Conservation (phyloP, 768 basidiomycete species). For the Trametes villosa region DNA sequence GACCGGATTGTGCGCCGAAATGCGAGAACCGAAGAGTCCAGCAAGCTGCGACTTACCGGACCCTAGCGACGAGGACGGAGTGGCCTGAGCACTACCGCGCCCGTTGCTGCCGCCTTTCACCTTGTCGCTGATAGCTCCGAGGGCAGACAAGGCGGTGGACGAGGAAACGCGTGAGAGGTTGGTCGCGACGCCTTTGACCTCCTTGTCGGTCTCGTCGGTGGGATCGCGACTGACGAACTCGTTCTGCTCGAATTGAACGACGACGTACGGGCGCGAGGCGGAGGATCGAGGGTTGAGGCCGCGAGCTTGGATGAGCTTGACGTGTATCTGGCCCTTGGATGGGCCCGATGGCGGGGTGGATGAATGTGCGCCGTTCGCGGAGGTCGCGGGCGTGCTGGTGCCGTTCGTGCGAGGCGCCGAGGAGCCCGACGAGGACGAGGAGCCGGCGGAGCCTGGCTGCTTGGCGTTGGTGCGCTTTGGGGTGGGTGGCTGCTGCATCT, state of each 20-base stretch:
- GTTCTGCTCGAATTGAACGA: constrained; percentile 98
- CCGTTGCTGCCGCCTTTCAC: constrained; percentile 29
- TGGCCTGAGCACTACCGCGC: constrained; percentile 25
- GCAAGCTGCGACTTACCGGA: constrained; percentile 28
- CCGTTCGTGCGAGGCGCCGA: constrained; percentile 19
- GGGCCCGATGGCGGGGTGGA: constrained; percentile 35
- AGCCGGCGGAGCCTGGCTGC: constrained; percentile 31
- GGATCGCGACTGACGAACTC: constrained; percentile 95
- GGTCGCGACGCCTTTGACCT: constrained; percentile 81
- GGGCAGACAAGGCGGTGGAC: constrained; percentile 65
- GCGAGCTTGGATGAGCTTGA: constrained; percentile 94
- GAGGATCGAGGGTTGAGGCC: constrained; percentile 73
- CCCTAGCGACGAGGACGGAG: constrained; percentile 35
- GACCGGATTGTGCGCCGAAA: constrained; percentile 85
- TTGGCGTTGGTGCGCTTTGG: constrained; percentile 40
- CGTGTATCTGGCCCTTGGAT: constrained; percentile 81
- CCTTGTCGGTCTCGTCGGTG: constrained; percentile 82
- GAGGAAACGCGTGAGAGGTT: constrained; percentile 59
- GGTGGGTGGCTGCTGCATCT: constrained; percentile 69
- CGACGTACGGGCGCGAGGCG: constrained; percentile 83
- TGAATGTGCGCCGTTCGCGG: constrained; percentile 28
- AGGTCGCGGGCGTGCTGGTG: constrained; percentile 27
- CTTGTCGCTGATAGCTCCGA: constrained; percentile 63
- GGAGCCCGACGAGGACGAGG: constrained; percentile 35
- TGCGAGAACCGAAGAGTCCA: constrained; percentile 59